These are phyloP conservation scores for Colletotrichum somersetense DNA, from an alignment of 2,329 filamentous ascomycete species.

Conservation along the genomic window DNA sequence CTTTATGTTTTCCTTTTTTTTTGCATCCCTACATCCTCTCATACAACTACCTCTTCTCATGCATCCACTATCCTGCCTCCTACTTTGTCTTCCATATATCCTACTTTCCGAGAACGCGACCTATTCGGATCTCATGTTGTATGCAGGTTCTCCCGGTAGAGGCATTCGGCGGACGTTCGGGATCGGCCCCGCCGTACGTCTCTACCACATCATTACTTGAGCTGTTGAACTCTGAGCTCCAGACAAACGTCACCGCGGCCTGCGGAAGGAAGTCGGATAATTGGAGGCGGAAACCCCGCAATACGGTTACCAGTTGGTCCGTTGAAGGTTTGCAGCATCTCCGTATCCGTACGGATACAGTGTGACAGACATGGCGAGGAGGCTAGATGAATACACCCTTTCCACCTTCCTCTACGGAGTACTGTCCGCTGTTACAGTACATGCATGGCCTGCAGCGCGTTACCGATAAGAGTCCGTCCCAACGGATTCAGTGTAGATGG, in stretches of 20 bases:
- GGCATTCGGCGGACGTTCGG: slow-evolving; percentile 13
- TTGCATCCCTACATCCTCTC: too few species aligned
- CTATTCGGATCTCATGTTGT: slow-evolving; percentile 1
- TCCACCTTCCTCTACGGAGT: too few species aligned
- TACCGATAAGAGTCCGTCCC: not conserved
- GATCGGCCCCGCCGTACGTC: slow-evolving; percentile 18
- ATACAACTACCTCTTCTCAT: not conserved
- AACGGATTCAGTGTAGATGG: not conserved
- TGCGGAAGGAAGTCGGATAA: not conserved
- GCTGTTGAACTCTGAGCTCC: slow-evolving; percentile 4
- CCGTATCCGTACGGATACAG: slow-evolving; percentile 1
- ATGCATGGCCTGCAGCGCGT: too few species aligned
- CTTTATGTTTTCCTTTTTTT: too few species aligned
- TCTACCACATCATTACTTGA: not conserved
- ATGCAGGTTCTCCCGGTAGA: not conserved
- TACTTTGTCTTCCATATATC: slow-evolving; percentile 13
- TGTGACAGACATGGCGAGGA: not conserved
- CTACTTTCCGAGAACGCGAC: slow-evolving; percentile 10
- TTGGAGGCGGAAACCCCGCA: not conserved
- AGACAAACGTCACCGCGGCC: slow-evolving; percentile 14
- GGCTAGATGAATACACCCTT: not conserved
- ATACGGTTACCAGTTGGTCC: not conserved
- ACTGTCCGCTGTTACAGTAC: too few species aligned
- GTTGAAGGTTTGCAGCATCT: not conserved
- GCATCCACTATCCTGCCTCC: not conserved